Percentiles rank a stretch among this genome's conserved stretches.
These are phyloP conservation scores for Bruguiera hainesii DNA, from an alignment of 441 rosid species.

Conservation along the genomic window DNA sequence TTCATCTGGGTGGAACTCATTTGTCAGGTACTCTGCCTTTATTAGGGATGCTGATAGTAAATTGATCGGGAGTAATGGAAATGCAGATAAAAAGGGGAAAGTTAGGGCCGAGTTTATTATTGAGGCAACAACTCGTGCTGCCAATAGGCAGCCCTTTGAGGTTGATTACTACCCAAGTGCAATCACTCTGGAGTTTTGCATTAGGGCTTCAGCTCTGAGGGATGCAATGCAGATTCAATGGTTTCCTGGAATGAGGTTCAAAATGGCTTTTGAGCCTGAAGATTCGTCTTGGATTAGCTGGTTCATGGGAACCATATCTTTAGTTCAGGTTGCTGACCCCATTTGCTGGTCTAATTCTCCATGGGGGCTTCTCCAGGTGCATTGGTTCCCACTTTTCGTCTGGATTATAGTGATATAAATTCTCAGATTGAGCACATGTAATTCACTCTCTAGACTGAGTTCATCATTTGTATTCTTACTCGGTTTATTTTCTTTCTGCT, in stretches of 20 bases:
- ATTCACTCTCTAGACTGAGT: too few relatives aligned
- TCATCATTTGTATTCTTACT: too few relatives aligned
- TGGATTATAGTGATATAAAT: too few relatives aligned
- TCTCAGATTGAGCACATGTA: too few relatives aligned
- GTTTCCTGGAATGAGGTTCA: slow-evolving; percentile 93
- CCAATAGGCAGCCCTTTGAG: slow-evolving; percentile 69
- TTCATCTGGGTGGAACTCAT: slow-evolving; percentile 67
- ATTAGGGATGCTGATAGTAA: slow-evolving; percentile 54
- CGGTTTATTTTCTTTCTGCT: too few relatives aligned
- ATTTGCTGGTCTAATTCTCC: slow-evolving; percentile 88
- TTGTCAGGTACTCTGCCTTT: slow-evolving; percentile 47
- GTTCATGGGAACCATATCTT: slow-evolving; percentile 92
- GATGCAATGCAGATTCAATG: slow-evolving; percentile 78
- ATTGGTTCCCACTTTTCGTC: not conserved
- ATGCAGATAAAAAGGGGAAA: slow-evolving; percentile 42
- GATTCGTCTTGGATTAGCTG: slow-evolving; percentile 94
- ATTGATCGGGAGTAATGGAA: slow-evolving; percentile 36
- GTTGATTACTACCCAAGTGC: slow-evolving; percentile 85
- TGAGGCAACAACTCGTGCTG: slow-evolving; percentile 70
- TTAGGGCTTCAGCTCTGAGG: slow-evolving; percentile 60
- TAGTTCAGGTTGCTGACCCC: slow-evolving; percentile 77
- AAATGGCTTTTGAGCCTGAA: slow-evolving; percentile 95
- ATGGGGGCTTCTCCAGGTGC: slow-evolving; percentile 91
- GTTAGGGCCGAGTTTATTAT: slow-evolving; percentile 60
- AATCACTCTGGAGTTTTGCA: slow-evolving; percentile 76